Evolutionary conservation across 2,329 filamentous ascomycete species (phyloP), one percentile per base, ranked within the genome.

Genomic region (Alternaria ventricosa): DNA sequence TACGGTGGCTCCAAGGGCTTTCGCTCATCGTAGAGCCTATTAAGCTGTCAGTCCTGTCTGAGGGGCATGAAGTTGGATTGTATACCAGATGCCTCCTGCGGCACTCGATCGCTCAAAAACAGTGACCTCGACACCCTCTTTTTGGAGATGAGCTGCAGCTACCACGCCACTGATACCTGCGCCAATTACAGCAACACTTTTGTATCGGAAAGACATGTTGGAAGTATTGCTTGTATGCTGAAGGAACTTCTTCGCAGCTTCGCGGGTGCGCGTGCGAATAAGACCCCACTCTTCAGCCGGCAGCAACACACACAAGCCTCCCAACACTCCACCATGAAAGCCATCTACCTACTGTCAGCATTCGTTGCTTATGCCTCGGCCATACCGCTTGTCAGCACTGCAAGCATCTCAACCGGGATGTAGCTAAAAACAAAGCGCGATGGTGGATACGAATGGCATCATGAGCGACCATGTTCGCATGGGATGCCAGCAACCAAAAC

Each of bases 31-130:
- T 82, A 87, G 0, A 85, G 71, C 85, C 85, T 71, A 12, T 0
- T 2, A 18, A 2, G 6, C 33, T 0, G 46, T 61, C 13, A 61
- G 60, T 13, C 25, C 1, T 8, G 47, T 18, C 3, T 20, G 12
- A 10, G 11, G 5, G 9, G 1, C 12, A 22, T 22, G 18, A 11
- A 13, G n/a, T 6, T 11, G 47, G 47, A 2, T 1, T 12, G 20
- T 2, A 1, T 78, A 87, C 87, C 87, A 89, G 27, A 87, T 82
- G 13, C 87, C 87, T 3, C 87, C 87, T n/a, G 83, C 80, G 15
- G 78, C 81, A 57, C 79, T 78, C 5, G 82, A 84, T 57, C 87
- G 80, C 65, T 89, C 87, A 65, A 85, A 88, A 0, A 89, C 82
- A 0, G 82, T 84, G 2, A 87, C 84, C 9, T 87, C 79, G 9